phyloP scores from a whole-genome alignment of 2,329 filamentous ascomycete genomes.

The Alternaria triticimaculans region DNA sequence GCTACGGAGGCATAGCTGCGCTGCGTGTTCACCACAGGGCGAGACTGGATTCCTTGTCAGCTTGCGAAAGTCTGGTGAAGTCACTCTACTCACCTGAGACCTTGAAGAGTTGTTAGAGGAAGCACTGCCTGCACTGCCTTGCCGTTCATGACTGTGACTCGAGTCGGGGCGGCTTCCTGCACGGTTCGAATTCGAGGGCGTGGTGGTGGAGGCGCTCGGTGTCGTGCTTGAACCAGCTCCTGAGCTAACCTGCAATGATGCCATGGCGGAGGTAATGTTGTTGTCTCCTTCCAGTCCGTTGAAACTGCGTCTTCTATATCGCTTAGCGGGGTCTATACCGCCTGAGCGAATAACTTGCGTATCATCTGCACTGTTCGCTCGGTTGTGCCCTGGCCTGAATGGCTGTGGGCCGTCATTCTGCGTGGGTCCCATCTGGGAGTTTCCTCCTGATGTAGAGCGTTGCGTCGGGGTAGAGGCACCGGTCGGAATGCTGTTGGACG shows the following conservation, averaged over 20 bases:
- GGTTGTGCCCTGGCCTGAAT: slow-evolving; percentile 58
- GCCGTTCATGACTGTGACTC: slow-evolving; percentile 45
- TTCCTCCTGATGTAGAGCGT: slow-evolving; percentile 44
- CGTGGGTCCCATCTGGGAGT: slow-evolving; percentile 59
- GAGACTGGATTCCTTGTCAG: slow-evolving; percentile 24
- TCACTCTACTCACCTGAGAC: slow-evolving; percentile 40
- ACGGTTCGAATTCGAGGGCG: slow-evolving; percentile 40
- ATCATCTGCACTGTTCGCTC: slow-evolving; percentile 72
- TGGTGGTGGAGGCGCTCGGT: slow-evolving; percentile 22
- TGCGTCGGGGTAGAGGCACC: slow-evolving; percentile 39
- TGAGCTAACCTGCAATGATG: slow-evolving; percentile 20
- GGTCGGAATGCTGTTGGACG: slow-evolving; percentile 45
- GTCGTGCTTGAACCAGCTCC: slow-evolving; percentile 17
- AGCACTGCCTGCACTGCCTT: slow-evolving; percentile 48
- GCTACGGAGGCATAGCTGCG: slow-evolving; percentile 26
- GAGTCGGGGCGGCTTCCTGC: slow-evolving; percentile 40
- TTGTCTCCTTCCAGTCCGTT: slow-evolving; percentile 64
- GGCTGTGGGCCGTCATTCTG: slow-evolving; percentile 56
- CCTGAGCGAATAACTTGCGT: slow-evolving; percentile 66
- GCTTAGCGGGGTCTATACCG: slow-evolving; percentile 71
- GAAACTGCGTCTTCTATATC: slow-evolving; percentile 83
- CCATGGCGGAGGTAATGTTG: slow-evolving; percentile 21
- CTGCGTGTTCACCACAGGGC: slow-evolving; percentile 27
- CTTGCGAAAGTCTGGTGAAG: neutral
- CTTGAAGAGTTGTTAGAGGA: slow-evolving; percentile 43